Evolutionary conservation across 257 asterid species (phyloP).

Genomic region (Pogostemon cablin): DNA sequence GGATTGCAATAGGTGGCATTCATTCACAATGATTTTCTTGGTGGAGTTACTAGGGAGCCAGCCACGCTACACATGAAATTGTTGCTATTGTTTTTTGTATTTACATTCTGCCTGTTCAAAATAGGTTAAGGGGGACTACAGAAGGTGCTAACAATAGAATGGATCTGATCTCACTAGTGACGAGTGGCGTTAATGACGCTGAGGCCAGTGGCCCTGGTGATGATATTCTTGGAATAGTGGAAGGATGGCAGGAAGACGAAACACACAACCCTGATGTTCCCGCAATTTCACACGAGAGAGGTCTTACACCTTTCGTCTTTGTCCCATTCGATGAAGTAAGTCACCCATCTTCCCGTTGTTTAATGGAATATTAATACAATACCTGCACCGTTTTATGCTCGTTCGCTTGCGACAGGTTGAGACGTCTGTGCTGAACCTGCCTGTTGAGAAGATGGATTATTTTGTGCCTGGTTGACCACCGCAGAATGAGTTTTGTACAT

Average conservation of each 20-base stretch:
- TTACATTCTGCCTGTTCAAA: no score
- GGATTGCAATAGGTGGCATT: no score
- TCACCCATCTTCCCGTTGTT: no score
- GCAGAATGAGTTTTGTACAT: conserved; percentile 29
- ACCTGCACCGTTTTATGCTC: no score
- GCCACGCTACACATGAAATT: no score
- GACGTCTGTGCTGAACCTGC: conserved; percentile 75
- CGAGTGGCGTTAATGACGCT: conserved; percentile 73
- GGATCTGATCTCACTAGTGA: conserved; percentile 82
- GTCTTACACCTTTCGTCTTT: conserved; percentile 87
- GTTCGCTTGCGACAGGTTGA: conserved; percentile 53
- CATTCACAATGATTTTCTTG: not conserved
- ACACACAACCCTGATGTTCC: conserved; percentile 93
- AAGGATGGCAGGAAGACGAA: conserved; percentile 91
- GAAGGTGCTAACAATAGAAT: conserved; percentile 87
- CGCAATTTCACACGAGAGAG: conserved; percentile 83
- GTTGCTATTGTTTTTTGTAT: no score
- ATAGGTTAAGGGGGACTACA: conserved; percentile 84
- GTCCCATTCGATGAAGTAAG: conserved; percentile 92
- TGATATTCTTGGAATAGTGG: conserved; percentile 86
- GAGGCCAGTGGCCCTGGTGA: conserved; percentile 69
- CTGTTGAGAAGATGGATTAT: conserved; percentile 92
- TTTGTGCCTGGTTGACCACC: conserved; percentile 68
- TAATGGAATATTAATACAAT: no score
- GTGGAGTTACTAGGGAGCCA: not conserved